Base-by-base conservation (phyloP, 805 yeast genomes). In the Komagataella populi region DNA sequence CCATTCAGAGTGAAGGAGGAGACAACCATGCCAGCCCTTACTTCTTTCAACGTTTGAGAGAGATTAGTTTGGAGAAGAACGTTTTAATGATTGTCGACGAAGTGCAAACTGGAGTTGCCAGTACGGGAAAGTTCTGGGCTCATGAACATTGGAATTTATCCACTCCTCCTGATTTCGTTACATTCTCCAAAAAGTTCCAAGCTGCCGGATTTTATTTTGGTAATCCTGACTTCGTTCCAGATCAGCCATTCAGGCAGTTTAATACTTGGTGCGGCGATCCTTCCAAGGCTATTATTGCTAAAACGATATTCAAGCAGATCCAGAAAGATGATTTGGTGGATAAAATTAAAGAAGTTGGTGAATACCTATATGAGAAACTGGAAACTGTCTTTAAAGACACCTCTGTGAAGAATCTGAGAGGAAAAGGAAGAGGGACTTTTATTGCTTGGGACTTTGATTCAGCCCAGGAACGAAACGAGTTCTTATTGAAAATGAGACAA, bases 181-280 rank as follows among this genome's bases (percentile, higher is more conserved):
- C 95, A 6, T 86, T 86, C 72, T 83, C 91, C 59, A 86, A 86
- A 74, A 86, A 86, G 74, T 84, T 85, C 76, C 95, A 87, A 72
- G 76, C 89, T 51, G 95, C 95, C 46, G 95, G 95, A 54, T 87
- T 80, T 76, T 86, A 76, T 76, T 87, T 81, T 80, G 80, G 78
- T 60, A 79, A 82, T 69, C 81, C 84, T 48, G 83, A 80, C 60
- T 69, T 86, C 54, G 74, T 83, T 58, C 95, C 95, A 61, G 74
- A 80, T 67, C 66, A 69, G 62, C 81, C 95, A n/a, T 86, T 83
- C 76, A 80, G 95, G 67, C 95, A 87, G 74, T 86, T 86, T 78
- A 86, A 86, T 80, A 86, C 95, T 53, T 86, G 95, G 95, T 84
- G 91, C 70, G 95, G 95, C 61, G 95, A 86, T 70, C 90, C 95